Conservation (phyloP, 2,329 filamentous ascomycete genomes). For the Ambrosiella xylebori region DNA sequence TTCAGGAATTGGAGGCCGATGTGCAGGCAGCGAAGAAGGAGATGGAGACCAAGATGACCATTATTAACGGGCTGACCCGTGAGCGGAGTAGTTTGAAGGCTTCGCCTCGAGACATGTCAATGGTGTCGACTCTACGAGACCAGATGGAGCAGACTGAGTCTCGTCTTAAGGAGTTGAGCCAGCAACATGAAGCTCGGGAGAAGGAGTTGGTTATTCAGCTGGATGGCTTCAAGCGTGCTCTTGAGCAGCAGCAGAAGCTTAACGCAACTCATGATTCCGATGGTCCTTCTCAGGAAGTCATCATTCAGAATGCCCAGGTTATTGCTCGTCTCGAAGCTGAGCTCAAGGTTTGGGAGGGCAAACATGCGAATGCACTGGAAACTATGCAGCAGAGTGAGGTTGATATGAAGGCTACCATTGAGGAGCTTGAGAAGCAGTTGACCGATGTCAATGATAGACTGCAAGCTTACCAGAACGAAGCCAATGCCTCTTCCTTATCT, state of each 20-base stretch:
- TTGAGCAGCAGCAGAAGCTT: constrained; percentile 10
- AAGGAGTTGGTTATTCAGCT: constrained; percentile 57
- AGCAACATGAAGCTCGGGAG: constrained; percentile 57
- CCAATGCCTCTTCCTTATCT: constrained; percentile 25
- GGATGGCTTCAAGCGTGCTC: constrained; percentile 24
- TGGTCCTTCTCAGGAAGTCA: constrained; percentile 5
- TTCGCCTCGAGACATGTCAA: constrained; percentile 76
- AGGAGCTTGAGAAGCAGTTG: constrained; percentile 49
- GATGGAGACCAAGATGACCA: constrained; percentile 91
- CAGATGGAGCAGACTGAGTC: constrained; percentile 77
- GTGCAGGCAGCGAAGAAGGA: constrained; percentile 74
- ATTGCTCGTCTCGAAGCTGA: constrained; percentile 54
- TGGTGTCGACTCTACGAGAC: constrained; percentile 72
- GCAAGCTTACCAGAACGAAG: constrained; percentile 25
- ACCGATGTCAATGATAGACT: constrained; percentile 36
- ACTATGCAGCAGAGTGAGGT: constrained; percentile 57
- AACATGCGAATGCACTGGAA: constrained; percentile 54
- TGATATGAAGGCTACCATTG: constrained; percentile 53
- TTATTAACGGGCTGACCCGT: constrained; percentile 84
- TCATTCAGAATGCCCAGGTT: constrained; percentile 9
- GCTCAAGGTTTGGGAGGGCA: constrained; percentile 55
- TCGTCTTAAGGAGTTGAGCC: constrained; percentile 57
- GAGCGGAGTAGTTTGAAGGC: constrained; percentile 78
- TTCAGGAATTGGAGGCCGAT: constrained; percentile 77
- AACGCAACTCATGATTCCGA: not conserved